Conservation (phyloP, 2,329 filamentous ascomycete genomes). For the Tolypocladium tundrense region DNA sequence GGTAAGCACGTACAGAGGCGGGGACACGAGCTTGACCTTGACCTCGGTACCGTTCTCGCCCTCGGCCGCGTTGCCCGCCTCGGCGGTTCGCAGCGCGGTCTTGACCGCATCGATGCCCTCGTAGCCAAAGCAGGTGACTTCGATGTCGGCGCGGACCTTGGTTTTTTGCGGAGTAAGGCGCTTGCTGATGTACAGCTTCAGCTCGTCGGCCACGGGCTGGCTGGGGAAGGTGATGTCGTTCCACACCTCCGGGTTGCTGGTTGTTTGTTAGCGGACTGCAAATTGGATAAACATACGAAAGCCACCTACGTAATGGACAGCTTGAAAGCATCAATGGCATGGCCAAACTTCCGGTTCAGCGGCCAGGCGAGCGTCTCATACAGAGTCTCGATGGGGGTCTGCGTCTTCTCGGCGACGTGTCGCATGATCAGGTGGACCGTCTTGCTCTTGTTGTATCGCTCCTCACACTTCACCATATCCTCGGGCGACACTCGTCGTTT, state of each 20-base stretch:
- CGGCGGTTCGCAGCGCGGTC: slow-evolving; percentile 78
- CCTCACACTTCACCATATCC: slow-evolving; percentile 96
- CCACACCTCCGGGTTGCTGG: slow-evolving; percentile 89
- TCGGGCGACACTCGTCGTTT: slow-evolving; percentile 97
- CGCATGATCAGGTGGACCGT: slow-evolving; percentile 99
- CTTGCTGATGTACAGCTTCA: slow-evolving; percentile 94
- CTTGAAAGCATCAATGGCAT: slow-evolving; percentile 97
- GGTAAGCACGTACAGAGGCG: slow-evolving; percentile 91
- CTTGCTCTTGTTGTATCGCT: slow-evolving; percentile 99
- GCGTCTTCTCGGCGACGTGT: slow-evolving; percentile 95
- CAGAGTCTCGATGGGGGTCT: slow-evolving; percentile 83
- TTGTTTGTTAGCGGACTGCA: slow-evolving; percentile 5
- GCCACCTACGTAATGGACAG: slow-evolving; percentile 80
- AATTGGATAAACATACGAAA: background rate
- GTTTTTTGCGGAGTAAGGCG: slow-evolving; percentile 95
- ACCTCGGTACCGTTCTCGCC: slow-evolving; percentile 65
- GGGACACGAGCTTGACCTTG: slow-evolving; percentile 97
- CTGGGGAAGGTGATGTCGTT: slow-evolving; percentile 83
- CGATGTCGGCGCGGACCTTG: slow-evolving; percentile 95
- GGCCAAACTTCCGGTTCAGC: slow-evolving; percentile 93
- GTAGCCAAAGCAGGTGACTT: slow-evolving; percentile 91
- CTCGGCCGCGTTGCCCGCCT: slow-evolving; percentile 76
- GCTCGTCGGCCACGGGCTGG: slow-evolving; percentile 75
- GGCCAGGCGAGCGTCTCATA: slow-evolving; percentile 97
- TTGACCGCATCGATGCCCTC: slow-evolving; percentile 99